phyloP scores from a whole-genome alignment of 768 basidiomycete genomes.

The Lactarius quietus region DNA sequence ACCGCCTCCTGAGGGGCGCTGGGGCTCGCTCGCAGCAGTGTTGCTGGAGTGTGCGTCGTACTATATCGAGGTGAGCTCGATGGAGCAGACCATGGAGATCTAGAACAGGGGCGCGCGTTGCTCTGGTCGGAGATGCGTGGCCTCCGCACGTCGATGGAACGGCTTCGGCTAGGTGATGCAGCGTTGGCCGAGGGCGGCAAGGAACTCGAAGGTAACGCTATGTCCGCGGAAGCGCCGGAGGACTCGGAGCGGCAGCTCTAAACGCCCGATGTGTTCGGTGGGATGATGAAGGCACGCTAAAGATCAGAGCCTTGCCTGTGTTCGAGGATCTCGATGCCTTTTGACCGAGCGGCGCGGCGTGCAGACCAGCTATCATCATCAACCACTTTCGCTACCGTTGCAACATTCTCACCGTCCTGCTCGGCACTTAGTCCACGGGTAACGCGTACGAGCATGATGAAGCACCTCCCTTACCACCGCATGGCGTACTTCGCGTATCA shows the following conservation, averaged over 20 bases:
- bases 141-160: constrained; percentile 19
- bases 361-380: constrained; percentile 14
- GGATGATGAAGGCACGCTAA: not conserved
- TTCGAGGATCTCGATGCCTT: constrained; percentile 10
- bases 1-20: not conserved
- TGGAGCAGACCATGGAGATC: constrained; percentile 11
- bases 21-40: not conserved
- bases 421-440: not conserved
- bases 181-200: constrained; percentile 6
- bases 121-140: constrained; percentile 24
- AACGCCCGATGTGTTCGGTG: not conserved
- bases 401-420: constrained; percentile 16
- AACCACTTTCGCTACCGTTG: constrained; percentile 12
- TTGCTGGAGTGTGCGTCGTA: constrained; percentile 1
- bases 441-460: too few relatives aligned
- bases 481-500: constrained; percentile 21
- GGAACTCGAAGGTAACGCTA: constrained; percentile 3
- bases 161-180: constrained; percentile 5
- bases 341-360: constrained; percentile 3
- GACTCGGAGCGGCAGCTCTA: not conserved
- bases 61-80: constrained; percentile 4
- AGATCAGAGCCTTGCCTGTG: not conserved
- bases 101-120: constrained; percentile 20
- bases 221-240: not conserved
- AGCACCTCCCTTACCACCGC: not conserved